Percentiles rank a stretch among this genome's conserved stretches.
Conservation (phyloP, 2,329 filamentous ascomycete genomes). For the Aspergillus puulaauensis region DNA sequence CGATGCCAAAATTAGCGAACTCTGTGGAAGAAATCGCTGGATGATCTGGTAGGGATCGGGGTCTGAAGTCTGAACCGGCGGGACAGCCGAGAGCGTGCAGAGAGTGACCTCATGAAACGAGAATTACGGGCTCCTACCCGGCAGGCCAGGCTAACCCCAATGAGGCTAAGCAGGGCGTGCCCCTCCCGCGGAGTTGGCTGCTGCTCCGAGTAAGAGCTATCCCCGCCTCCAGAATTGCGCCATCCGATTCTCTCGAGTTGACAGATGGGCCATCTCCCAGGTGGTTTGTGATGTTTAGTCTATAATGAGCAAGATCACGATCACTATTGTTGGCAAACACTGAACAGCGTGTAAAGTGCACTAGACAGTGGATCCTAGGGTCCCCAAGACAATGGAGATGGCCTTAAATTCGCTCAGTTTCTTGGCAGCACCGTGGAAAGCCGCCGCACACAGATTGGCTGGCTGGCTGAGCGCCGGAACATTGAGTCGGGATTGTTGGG, state of each 20-base stretch:
- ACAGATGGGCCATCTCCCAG: no score
- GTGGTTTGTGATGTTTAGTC: no score
- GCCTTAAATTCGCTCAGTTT: background rate
- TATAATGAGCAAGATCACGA: background rate
- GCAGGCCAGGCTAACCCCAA: no score
- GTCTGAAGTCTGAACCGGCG: slow-evolving; percentile 1
- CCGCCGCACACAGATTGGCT: slow-evolving; percentile 11
- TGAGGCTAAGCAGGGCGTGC: no score
- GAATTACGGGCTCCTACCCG: background rate
- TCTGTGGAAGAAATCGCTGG: background rate
- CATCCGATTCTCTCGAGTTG: background rate
- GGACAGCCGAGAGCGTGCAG: background rate
- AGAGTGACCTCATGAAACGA: background rate
- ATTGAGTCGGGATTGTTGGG: no score
- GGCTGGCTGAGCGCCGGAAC: background rate
- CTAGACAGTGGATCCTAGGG: background rate
- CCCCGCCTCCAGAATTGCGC: slow-evolving; percentile 7
- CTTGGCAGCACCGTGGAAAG: slow-evolving; percentile 8
- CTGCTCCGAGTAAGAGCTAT: slow-evolving; percentile 1
- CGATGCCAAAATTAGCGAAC: background rate
- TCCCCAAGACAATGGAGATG: background rate
- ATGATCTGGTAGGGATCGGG: background rate
- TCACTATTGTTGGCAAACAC: background rate
- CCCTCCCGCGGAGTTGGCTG: slow-evolving; percentile 3
- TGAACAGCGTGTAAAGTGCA: background rate